Conservation (phyloP, 73 alveolate genomes). For the Tetrahymena thermophila region DNA sequence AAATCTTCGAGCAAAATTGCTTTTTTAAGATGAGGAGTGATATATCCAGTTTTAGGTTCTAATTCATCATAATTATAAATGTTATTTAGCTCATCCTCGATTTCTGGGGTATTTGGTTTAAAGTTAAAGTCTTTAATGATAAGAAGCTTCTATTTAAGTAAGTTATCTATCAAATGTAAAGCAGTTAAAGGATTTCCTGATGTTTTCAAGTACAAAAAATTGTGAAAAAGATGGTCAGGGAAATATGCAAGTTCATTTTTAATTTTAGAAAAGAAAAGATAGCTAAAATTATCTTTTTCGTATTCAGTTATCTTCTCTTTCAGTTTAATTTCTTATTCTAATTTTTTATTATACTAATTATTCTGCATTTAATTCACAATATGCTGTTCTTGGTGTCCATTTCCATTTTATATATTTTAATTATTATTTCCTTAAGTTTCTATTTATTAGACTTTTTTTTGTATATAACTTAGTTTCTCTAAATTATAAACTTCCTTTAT, state of each 20-base stretch:
- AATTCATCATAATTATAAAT: not conserved
- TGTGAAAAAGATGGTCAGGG: not conserved
- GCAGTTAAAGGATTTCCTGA: slow-evolving; percentile 12
- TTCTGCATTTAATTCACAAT: not conserved
- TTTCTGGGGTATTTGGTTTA: not conserved
- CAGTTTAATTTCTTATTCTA: not conserved
- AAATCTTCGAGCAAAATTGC: slow-evolving; percentile 11
- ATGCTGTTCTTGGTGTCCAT: not conserved
- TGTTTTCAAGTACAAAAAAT: slow-evolving; percentile 26
- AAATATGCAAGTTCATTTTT: not conserved
- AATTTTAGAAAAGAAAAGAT: not conserved
- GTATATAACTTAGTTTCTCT: not conserved
- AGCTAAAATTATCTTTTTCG: not conserved
- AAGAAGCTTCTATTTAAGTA: not conserved
- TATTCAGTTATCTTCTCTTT: not conserved
- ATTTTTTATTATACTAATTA: not conserved
- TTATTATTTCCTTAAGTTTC: not conserved
- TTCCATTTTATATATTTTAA: not conserved
- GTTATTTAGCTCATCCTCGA: not conserved
- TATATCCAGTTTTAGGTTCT: slow-evolving; percentile 13
- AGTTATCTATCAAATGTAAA: slow-evolving; percentile 6
- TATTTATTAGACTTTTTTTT: not conserved
- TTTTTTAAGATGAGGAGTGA: not conserved
- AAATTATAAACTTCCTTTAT: not conserved
- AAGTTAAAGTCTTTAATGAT: not conserved